A percentile compares a stretch with the other conserved stretches of the same genome.
Evolutionary conservation across 2,329 filamentous ascomycete genomes (phyloP).

Genomic region (Gnomoniopsis sp.): DNA sequence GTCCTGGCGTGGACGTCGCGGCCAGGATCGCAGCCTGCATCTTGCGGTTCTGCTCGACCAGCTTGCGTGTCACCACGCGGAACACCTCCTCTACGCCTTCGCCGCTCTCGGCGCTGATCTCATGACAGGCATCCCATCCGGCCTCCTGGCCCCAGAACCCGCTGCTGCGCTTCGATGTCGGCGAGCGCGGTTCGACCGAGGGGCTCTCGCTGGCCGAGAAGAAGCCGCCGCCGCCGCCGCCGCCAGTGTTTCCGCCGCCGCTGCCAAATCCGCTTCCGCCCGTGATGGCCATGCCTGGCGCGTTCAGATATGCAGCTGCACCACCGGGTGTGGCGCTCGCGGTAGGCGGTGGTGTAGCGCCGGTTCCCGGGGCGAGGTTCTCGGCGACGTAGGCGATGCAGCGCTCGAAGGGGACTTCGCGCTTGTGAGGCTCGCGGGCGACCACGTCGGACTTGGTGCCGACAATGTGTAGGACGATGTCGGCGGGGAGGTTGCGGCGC

Average conservation of each 20-base stretch:
- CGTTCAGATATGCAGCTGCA: constrained; percentile 16
- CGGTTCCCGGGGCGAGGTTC: constrained; percentile 72
- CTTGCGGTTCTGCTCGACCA: constrained; percentile 62
- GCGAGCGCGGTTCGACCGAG: constrained; percentile 52
- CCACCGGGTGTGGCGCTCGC: constrained; percentile 34
- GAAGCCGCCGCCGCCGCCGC: constrained; percentile 34
- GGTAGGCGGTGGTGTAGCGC: constrained; percentile 65
- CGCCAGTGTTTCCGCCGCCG: constrained; percentile 29
- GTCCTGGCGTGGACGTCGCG: constrained; percentile 50
- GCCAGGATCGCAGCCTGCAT: constrained; percentile 56
- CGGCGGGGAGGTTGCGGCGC: constrained; percentile 70
- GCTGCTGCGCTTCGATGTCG: constrained; percentile 63
- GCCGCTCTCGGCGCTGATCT: constrained; percentile 89
- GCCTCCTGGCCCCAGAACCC: constrained; percentile 90
- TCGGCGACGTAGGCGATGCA: constrained; percentile 96
- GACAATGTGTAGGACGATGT: constrained; percentile 89
- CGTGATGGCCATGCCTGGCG: constrained; percentile 1
- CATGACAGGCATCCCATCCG: constrained; percentile 96
- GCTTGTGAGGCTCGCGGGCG: constrained; percentile 70
- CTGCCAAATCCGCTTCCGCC: constrained; percentile 1
- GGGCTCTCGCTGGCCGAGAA: constrained; percentile 14
- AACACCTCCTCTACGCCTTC: constrained; percentile 98
- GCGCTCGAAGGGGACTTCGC: constrained; percentile 88
- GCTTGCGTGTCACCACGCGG: constrained; percentile 61
- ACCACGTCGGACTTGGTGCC: constrained; percentile 93